Conservation (phyloP, 148 eudicot species). For the Rhododendron mucronatum region DNA sequence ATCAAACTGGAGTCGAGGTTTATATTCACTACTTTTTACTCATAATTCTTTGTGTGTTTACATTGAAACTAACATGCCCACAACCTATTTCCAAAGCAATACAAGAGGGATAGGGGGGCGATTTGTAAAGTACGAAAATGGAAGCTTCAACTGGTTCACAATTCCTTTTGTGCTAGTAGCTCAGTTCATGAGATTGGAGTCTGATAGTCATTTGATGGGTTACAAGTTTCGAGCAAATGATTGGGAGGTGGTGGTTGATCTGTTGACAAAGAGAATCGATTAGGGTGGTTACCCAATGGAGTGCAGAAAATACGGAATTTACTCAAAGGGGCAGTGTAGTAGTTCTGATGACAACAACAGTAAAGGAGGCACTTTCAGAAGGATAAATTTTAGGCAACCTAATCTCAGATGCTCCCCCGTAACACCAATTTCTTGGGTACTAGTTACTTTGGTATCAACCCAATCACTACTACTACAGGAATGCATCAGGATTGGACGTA, state of each 20-base stretch:
- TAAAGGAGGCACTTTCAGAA: conserved; percentile 6
- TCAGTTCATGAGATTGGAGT: conserved; percentile 23
- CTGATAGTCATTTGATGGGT: conserved; percentile 26
- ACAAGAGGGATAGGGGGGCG: neutral
- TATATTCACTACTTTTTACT: neutral
- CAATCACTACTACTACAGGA: neutral
- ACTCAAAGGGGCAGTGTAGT: conserved; percentile 23
- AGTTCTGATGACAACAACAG: conserved; percentile 14
- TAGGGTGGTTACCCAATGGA: conserved; percentile 22
- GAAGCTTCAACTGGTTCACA: conserved; percentile 1
- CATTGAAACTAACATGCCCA: conserved; percentile 7
- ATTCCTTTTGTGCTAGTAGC: conserved; percentile 12
- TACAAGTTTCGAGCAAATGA: conserved; percentile 15
- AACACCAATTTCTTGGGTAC: neutral
- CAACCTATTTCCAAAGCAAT: neutral
- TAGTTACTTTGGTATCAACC: neutral
- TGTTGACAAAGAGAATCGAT: neutral
- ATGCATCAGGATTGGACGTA: neutral
- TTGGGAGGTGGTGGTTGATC: conserved; percentile 18
- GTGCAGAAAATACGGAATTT: conserved; percentile 26
- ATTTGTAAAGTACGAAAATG: conserved; percentile 1
- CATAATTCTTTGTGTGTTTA: neutral
- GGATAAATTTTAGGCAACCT: conserved; percentile 5
- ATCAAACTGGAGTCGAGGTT: conserved; percentile 17
- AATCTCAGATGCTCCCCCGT: conserved; percentile 26